These are phyloP conservation scores for Salix exigua DNA, from an alignment of 345 rosid genomes.

Conservation along the genomic window DNA sequence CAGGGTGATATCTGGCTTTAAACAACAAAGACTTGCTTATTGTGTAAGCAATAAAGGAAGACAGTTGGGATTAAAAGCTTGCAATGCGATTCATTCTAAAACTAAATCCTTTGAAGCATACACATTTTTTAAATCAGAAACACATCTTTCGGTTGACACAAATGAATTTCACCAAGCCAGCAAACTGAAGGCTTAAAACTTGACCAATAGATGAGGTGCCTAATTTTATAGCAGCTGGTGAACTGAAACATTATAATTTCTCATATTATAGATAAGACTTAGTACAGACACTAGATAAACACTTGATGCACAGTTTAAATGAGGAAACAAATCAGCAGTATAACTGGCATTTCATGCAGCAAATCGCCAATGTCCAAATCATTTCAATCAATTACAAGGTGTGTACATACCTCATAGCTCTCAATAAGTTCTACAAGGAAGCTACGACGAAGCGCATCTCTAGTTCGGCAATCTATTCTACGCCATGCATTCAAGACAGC, in stretches of 20 bases:
- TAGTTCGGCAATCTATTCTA: constrained; percentile 71
- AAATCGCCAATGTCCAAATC: not conserved
- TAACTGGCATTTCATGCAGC: not conserved
- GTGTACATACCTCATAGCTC: constrained; percentile 63
- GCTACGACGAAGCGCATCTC: constrained; percentile 89
- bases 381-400: constrained; percentile 1
- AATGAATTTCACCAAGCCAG: not conserved
- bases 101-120: not conserved
- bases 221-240: too few relatives aligned
- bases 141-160: not conserved
- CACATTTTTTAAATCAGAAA: not conserved
- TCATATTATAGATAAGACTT: not conserved
- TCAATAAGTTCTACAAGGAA: constrained; percentile 73
- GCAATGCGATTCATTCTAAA: not conserved
- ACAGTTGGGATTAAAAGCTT: not conserved
- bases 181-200: too few relatives aligned
- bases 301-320: not conserved
- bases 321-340: not conserved
- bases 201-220: too few relatives aligned
- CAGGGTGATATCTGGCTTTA: not conserved
- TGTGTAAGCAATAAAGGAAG: not conserved
- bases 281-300: not conserved
- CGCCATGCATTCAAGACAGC: constrained; percentile 78
- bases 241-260: too few relatives aligned
- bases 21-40: not conserved